These are phyloP conservation scores for Grammothele lineata DNA, from an alignment of 768 basidiomycete species.

Conservation along the genomic window DNA sequence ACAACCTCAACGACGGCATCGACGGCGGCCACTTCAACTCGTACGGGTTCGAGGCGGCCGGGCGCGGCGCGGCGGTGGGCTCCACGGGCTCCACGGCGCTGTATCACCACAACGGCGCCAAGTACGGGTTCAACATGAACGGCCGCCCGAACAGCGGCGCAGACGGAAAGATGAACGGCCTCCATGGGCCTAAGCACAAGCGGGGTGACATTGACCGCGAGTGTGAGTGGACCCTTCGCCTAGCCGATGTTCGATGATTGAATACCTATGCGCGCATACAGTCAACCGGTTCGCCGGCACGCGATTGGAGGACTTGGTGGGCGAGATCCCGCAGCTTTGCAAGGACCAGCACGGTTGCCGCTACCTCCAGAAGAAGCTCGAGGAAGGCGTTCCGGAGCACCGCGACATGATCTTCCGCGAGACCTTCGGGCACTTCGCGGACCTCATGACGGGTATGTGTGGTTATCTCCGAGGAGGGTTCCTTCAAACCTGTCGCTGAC, in stretches of 20 bases:
- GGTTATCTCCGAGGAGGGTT: background rate
- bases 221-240: constrained; percentile 38
- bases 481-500: background rate
- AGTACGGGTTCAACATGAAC: constrained; percentile 67
- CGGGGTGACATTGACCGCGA: constrained; percentile 89
- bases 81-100: constrained; percentile 67
- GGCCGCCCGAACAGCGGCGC: constrained; percentile 44
- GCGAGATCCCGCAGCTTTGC: constrained; percentile 91
- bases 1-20: constrained; percentile 40
- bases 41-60: constrained; percentile 52
- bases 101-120: constrained; percentile 73
- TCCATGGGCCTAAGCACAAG: constrained; percentile 93
- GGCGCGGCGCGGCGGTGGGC: constrained; percentile 32
- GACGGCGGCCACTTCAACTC: constrained; percentile 52
- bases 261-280: constrained; percentile 25
- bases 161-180: constrained; percentile 82
- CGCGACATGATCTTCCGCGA: constrained; percentile 99
- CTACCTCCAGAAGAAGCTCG: constrained; percentile 97
- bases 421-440: constrained; percentile 95
- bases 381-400: constrained; percentile 93
- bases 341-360: constrained; percentile 99
- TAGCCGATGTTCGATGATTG: background rate
- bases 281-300: constrained; percentile 98
- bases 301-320: constrained; percentile 90
- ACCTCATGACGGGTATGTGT: constrained; percentile 88